Base-by-base conservation (phyloP, 176 grass and related monocot genomes). In the Alloteropsis semialata region DNA sequence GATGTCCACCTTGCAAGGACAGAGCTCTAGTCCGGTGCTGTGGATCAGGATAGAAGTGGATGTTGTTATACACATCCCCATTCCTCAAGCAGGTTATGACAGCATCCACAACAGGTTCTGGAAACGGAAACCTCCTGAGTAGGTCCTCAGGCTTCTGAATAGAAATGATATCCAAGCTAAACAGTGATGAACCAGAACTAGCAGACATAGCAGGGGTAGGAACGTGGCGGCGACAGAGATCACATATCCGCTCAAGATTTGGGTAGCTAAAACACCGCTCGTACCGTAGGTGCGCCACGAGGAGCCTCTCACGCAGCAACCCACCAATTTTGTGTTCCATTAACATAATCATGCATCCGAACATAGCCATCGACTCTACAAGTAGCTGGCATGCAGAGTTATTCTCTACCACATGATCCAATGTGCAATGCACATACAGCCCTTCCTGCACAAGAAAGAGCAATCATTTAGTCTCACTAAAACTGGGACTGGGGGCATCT, bases 41-140 rank as follows among this genome's bases (percentile, higher is more conserved):
- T 19, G 87, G 87, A 82, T 94, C 92, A 33, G 87, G 81, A 87
- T 87, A 94, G 87, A 91, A 90, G 48, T 25, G 72, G 65, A 61
- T 24, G 44, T 85, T 75, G 60, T 76, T 65, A 61, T 94, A 94
- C 17, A 94, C 81, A 48, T 94, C 89, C 53, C 73, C 87, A 76
- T 63, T 83, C 46, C 92, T 50, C 66, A 95, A 84, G 74, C 84
- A 85, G 67, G 55, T 82, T 83, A 90, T 88, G 45, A 84, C 65
- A 81, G 77, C 67, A 88, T 95, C 90, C 15, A 90, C 86, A 46
- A 90, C 69, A 27, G 42, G 28, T 38, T 92, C 79, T 1, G 88
- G 88, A 67, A 96, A 92, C 9, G 76, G 93, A 86, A 96, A 96
- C 80, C 85, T 88, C 76, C 82, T 77, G 45, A 96, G 91, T 28